Conservation (phyloP, 768 basidiomycete genomes). For the Rossbeevera mucosa region DNA sequence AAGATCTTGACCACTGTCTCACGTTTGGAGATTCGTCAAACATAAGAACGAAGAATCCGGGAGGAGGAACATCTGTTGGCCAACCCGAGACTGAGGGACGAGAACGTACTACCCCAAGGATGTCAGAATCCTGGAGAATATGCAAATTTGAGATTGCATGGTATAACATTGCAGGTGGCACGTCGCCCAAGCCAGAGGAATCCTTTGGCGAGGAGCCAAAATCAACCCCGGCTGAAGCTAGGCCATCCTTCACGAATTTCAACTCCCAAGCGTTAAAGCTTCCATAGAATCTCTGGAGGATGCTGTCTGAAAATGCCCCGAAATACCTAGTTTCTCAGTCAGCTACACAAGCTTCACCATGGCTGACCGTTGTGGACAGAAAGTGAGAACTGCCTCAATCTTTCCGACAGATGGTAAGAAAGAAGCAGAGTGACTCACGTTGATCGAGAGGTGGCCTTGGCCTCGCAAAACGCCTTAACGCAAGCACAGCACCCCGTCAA, state of each 20-base stretch:
- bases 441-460: constrained; percentile 57
- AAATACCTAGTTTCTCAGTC: constrained; percentile 55
- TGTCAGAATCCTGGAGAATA: constrained; percentile 47
- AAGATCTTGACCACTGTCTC: constrained; percentile 56
- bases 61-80: constrained; percentile 56
- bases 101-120: constrained; percentile 35
- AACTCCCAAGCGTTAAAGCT: constrained; percentile 68
- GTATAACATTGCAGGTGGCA: constrained; percentile 51
- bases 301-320: constrained; percentile 51
- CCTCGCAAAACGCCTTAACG: constrained; percentile 58
- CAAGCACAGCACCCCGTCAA: constrained; percentile 66
- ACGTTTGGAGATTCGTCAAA: constrained; percentile 46
- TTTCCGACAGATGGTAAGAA: neutral
- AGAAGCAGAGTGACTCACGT: constrained; percentile 54
- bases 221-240: constrained; percentile 33
- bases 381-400: constrained; percentile 10
- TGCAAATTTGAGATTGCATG: constrained; percentile 60
- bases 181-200: constrained; percentile 34
- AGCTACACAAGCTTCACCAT: constrained; percentile 5
- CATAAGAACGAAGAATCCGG: constrained; percentile 56
- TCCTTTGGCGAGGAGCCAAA: constrained; percentile 1
- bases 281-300: constrained; percentile 54
- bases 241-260: constrained; percentile 43
- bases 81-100: constrained; percentile 36
- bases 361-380: constrained; percentile 4